Percentiles rank a stretch among this genome's conserved stretches.
Conservation (phyloP, 495 filamentous ascomycete genomes). For the Penicillium desertorum region DNA sequence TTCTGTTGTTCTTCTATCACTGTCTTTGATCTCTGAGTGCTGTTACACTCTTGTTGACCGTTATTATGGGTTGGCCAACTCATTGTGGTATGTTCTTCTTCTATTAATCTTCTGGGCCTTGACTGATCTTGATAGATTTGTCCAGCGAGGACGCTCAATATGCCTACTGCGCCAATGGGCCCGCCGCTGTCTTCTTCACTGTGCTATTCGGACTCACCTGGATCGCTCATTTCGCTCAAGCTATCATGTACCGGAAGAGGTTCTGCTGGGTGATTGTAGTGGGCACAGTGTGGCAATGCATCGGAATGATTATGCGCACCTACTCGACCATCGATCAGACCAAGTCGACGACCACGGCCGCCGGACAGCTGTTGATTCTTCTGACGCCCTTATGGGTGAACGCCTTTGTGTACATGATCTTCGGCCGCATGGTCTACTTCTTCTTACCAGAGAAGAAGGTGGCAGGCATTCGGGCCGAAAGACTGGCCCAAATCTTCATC, state of each 20-base stretch:
- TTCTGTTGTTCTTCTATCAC: neutral
- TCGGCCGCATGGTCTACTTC: constrained; percentile 58
- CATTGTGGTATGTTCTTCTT: constrained; percentile 11
- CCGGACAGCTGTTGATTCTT: constrained; percentile 26
- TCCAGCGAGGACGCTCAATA: constrained; percentile 6
- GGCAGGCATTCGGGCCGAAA: constrained; percentile 46
- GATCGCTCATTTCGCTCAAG: constrained; percentile 28
- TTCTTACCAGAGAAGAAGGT: constrained; percentile 51
- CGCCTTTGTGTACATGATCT: constrained; percentile 61
- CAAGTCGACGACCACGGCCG: constrained; percentile 3
- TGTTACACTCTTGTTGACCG: constrained; percentile 5
- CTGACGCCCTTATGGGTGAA: constrained; percentile 52
- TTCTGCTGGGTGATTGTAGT: constrained; percentile 54
- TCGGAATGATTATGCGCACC: constrained; percentile 14
- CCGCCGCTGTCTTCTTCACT: constrained; percentile 29
- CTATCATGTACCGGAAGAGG: constrained; percentile 13
- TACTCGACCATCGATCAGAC: constrained; percentile 13
- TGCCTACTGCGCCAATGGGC: constrained; percentile 14
- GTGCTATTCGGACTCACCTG: constrained; percentile 29
- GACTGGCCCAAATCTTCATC: constrained; percentile 57
- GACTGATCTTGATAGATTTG: constrained; percentile 13
- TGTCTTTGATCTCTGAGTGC: constrained; percentile 4
- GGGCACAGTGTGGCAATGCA: constrained; percentile 30
- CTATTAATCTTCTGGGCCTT: neutral
- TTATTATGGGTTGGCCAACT: constrained; percentile 16